Evolutionary conservation across 2,329 filamentous ascomycete species (phyloP).

Genomic region (Trichoderma aggressivum): DNA sequence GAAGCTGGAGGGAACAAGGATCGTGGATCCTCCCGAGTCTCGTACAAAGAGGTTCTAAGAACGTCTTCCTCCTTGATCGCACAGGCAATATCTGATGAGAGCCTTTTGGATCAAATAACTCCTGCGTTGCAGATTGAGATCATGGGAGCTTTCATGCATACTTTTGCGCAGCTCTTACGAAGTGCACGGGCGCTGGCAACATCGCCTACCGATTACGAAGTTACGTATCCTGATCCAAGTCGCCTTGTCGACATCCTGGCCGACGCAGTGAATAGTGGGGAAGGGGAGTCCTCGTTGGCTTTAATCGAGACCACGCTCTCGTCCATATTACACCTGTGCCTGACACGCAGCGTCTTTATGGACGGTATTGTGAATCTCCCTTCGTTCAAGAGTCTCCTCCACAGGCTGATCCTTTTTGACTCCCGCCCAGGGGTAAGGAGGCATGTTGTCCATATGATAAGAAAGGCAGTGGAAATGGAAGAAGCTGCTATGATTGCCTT

Average conservation of each 20-base stretch:
- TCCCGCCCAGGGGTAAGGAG: constrained; percentile 27
- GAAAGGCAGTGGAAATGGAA: constrained; percentile 25
- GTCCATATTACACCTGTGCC: constrained; percentile 31
- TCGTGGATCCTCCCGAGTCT: not conserved
- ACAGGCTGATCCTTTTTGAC: constrained; percentile 30
- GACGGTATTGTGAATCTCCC: constrained; percentile 24
- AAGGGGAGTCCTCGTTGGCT: constrained; percentile 25
- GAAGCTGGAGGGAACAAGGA: not conserved
- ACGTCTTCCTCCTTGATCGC: constrained; percentile 54
- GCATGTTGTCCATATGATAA: constrained; percentile 35
- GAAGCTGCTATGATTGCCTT: not conserved
- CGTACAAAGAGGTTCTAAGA: constrained; percentile 25
- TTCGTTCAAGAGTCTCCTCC: constrained; percentile 25
- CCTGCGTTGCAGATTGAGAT: constrained; percentile 28
- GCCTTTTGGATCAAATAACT: constrained; percentile 43
- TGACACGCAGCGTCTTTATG: constrained; percentile 31
- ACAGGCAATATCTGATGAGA: constrained; percentile 56
- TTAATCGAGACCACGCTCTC: constrained; percentile 29
- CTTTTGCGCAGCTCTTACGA: constrained; percentile 29
- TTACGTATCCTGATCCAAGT: constrained; percentile 6
- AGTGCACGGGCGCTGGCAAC: constrained; percentile 21
- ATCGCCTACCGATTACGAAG: not conserved
- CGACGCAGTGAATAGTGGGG: constrained; percentile 23
- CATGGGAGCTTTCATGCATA: constrained; percentile 29
- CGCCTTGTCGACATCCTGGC: constrained; percentile 29